These are phyloP conservation scores for Rhodotorula sp. DNA, from an alignment of 1,284 basidiomycete species.

Conservation along the genomic window DNA sequence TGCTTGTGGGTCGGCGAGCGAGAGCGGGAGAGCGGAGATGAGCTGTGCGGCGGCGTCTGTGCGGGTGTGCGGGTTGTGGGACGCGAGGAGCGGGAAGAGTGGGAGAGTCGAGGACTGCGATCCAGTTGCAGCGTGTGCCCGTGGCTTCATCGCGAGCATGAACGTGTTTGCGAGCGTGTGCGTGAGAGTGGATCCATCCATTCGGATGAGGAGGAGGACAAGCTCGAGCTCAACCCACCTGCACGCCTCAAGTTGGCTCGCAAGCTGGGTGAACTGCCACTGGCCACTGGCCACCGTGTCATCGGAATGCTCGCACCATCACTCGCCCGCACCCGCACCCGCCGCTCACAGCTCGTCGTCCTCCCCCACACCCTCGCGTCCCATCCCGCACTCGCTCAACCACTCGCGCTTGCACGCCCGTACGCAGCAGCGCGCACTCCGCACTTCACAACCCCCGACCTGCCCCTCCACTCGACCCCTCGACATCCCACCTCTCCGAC, in stretches of 20 bases:
- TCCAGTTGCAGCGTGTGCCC: too few relatives aligned
- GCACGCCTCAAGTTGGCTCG: too few relatives aligned
- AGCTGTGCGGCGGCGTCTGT: constrained; percentile 83
- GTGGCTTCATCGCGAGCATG: too few relatives aligned
- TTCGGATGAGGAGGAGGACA: too few relatives aligned
- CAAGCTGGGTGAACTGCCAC: too few relatives aligned
- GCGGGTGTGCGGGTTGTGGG: constrained; percentile 52
- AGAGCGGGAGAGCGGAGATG: constrained; percentile 60
- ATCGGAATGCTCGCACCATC: neutral
- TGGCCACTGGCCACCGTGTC: neutral
- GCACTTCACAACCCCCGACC: constrained; percentile 27
- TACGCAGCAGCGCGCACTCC: constrained; percentile 12
- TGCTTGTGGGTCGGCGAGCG: constrained; percentile 9
- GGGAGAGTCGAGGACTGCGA: constrained; percentile 31
- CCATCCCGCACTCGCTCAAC: neutral
- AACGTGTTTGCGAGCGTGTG: too few relatives aligned
- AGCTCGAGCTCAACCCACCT: neutral
- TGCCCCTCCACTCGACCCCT: neutral
- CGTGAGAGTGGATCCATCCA: too few relatives aligned
- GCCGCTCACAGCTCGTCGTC: neutral
- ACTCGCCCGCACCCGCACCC: neutral
- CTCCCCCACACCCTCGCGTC: neutral
- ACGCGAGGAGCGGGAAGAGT: constrained; percentile 40
- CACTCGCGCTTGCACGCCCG: neutral
- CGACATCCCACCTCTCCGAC: neutral